phyloP scores from a whole-genome alignment of 2,329 filamentous ascomycete species.

The Neofusicoccum sp. region DNA sequence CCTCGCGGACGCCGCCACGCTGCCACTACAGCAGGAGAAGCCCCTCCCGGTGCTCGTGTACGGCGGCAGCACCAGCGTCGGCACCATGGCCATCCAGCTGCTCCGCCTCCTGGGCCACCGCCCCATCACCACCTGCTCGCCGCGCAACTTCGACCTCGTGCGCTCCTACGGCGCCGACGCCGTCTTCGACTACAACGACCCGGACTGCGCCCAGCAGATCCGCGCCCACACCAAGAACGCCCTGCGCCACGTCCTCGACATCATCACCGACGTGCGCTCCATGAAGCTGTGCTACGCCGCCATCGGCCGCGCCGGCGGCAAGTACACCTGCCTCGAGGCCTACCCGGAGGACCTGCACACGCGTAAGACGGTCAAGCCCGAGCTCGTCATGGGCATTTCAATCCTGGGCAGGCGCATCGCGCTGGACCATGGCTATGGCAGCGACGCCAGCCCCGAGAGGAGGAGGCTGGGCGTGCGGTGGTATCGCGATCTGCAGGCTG shows the following conservation, averaged over 20 bases:
- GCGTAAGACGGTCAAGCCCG: neutral
- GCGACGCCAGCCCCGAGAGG: too few species aligned
- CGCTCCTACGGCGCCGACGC: constrained; percentile 51
- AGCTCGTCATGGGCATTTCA: neutral
- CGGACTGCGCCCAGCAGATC: constrained; percentile 49
- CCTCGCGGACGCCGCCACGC: neutral
- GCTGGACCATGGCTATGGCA: too few species aligned
- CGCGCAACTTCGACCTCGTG: constrained; percentile 52
- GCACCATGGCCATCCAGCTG: constrained; percentile 50
- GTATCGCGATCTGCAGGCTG: too few species aligned
- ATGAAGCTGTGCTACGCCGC: constrained; percentile 43
- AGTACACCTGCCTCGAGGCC: constrained; percentile 33
- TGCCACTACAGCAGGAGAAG: neutral
- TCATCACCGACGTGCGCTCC: constrained; percentile 40
- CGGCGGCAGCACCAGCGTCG: constrained; percentile 50
- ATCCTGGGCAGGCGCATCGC: constrained; percentile 25
- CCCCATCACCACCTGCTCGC: constrained; percentile 52
- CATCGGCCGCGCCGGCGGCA: constrained; percentile 43
- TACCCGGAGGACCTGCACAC: too few species aligned
- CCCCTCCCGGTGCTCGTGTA: neutral
- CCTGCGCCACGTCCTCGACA: constrained; percentile 49
- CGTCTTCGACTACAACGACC: constrained; percentile 53
- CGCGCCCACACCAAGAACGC: constrained; percentile 43
- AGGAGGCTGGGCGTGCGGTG: too few species aligned
- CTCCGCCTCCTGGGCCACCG: constrained; percentile 22